Percentiles rank a stretch among this genome's conserved stretches.
These are phyloP conservation scores for Chlamydomonas asymmetrica DNA, from an alignment of 139 green algal genomes.

Conservation along the genomic window DNA sequence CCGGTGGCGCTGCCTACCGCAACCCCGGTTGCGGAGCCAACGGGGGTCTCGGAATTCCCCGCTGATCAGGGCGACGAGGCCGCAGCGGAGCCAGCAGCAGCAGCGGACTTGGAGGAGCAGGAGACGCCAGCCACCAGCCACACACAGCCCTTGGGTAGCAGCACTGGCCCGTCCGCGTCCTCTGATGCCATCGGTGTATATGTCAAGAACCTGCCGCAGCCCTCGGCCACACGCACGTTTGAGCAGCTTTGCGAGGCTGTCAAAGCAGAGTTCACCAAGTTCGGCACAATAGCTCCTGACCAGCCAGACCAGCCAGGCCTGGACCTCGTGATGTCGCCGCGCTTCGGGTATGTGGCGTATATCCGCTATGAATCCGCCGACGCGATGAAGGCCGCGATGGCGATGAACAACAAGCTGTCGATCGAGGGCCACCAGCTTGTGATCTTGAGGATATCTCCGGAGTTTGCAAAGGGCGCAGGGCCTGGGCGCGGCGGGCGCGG, in stretches of 20 bases:
- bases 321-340: constrained; percentile 18
- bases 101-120: neutral
- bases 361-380: constrained; percentile 11
- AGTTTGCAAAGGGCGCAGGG: constrained; percentile 18
- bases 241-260: constrained; percentile 19
- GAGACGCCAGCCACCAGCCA: neutral
- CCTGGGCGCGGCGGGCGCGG: constrained; percentile 5
- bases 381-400: constrained; percentile 3
- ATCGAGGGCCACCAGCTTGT: constrained; percentile 16
- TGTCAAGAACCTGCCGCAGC: constrained; percentile 19
- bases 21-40: neutral
- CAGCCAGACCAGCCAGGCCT: neutral
- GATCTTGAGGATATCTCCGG: neutral
- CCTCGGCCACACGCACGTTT: neutral
- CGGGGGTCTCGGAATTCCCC: neutral
- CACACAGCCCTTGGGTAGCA: no score
- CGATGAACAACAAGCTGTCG: constrained; percentile 14
- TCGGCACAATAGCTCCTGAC: constrained; percentile 12
- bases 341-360: constrained; percentile 25
- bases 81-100: neutral
- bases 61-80: neutral
- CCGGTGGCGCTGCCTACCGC: neutral
- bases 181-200: constrained; percentile 3
- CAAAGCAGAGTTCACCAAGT: constrained; percentile 5
- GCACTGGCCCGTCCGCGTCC: no score